Conservation (phyloP, 352 stramenopile genomes). For the Phytophthora crassamura region DNA sequence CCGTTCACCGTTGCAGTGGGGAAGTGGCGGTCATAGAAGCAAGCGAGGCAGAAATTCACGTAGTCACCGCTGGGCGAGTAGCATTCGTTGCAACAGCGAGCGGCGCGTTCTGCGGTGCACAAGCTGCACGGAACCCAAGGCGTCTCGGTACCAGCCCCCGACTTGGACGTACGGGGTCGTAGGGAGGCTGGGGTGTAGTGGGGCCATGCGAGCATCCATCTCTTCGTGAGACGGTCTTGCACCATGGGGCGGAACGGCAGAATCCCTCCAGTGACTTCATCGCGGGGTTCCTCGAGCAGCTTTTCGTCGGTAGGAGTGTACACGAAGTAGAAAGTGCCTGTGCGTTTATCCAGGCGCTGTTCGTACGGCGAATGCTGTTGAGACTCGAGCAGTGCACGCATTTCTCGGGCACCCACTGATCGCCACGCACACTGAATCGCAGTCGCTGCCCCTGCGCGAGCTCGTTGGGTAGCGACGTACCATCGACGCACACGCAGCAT, state of each 20-base stretch:
- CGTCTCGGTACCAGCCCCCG: constrained; percentile 7
- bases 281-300: constrained; percentile 62
- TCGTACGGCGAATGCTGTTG: constrained; percentile 79
- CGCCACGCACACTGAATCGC: constrained; percentile 73
- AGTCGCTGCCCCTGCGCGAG: constrained; percentile 42
- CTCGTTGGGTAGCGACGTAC: constrained; percentile 51
- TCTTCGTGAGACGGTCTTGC: constrained; percentile 71
- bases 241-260: constrained; percentile 75
- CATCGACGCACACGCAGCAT: constrained; percentile 64
- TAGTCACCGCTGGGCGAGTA: constrained; percentile 65
- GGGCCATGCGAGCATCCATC: constrained; percentile 78
- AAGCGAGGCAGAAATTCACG: constrained; percentile 76
- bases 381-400: constrained; percentile 48
- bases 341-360: constrained; percentile 63
- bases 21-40: constrained; percentile 71
- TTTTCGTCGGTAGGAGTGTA: constrained; percentile 75
- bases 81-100: constrained; percentile 76
- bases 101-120: constrained; percentile 64
- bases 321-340: constrained; percentile 66
- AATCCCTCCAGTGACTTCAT: constrained; percentile 51
- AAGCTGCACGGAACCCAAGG: constrained; percentile 53
- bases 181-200: constrained; percentile 40
- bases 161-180: constrained; percentile 18
- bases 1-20: constrained; percentile 27
- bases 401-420: constrained; percentile 41